phyloP scores from a whole-genome alignment of 305 asterid species.

The Rubia balearica region DNA sequence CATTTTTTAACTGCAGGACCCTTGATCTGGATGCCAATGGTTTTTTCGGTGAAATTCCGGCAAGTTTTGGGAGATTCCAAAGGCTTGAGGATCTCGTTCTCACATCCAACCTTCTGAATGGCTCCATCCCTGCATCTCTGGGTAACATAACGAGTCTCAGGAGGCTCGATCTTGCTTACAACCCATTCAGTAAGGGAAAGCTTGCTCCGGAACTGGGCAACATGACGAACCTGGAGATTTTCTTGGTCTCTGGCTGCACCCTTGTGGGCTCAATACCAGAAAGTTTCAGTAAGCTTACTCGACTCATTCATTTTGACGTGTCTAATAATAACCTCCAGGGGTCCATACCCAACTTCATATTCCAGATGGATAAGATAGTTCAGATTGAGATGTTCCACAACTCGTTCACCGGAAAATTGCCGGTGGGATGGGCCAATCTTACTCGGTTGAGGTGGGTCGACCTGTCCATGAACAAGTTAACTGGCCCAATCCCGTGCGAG shows the following conservation, averaged over 20 bases:
- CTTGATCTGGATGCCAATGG: constrained; percentile 47
- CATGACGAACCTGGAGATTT: constrained; percentile 41
- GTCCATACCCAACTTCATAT: constrained; percentile 35
- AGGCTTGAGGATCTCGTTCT: constrained; percentile 45
- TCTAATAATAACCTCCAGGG: constrained; percentile 49
- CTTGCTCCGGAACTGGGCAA: constrained; percentile 64
- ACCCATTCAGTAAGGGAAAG: constrained; percentile 41
- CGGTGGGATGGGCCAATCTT: constrained; percentile 63
- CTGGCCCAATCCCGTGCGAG: constrained; percentile 59
- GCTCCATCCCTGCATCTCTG: constrained; percentile 47
- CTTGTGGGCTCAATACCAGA: constrained; percentile 55
- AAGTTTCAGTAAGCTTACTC: constrained; percentile 35
- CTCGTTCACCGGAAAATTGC: constrained; percentile 45
- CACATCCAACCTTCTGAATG: constrained; percentile 41
- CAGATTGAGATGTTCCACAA: constrained; percentile 71
- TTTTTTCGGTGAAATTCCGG: constrained; percentile 64
- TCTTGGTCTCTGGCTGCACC: constrained; percentile 45
- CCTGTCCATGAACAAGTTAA: constrained; percentile 49
- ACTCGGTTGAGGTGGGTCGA: constrained; percentile 62
- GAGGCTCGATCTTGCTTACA: constrained; percentile 47
- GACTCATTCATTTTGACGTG: constrained; percentile 51
- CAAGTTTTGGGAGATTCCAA: constrained; percentile 46
- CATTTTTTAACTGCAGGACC: constrained; percentile 28
- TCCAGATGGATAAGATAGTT: constrained; percentile 39
- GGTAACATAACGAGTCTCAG: constrained; percentile 57